Percentiles rank a stretch among this genome's conserved stretches.
These are phyloP conservation scores for Serendipita sp. DNA, from an alignment of 1,284 basidiomycete genomes.

Conservation along the genomic window DNA sequence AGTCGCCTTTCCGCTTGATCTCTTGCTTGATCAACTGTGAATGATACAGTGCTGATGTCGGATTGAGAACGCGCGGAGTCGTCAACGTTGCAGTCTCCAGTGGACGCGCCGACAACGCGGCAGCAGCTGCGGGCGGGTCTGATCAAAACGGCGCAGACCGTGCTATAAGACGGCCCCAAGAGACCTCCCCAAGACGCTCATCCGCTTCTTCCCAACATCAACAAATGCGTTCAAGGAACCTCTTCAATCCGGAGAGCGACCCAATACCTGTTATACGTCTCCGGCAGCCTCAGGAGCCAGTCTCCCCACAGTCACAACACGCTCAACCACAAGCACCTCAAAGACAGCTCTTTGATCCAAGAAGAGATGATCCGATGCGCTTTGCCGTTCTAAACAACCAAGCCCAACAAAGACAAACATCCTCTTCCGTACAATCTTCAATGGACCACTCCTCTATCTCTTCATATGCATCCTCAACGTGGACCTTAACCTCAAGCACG, in stretches of 20 bases:
- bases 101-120: not conserved
- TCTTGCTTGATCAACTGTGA: constrained; percentile 30
- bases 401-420: constrained; percentile 23
- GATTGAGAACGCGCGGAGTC: constrained; percentile 20
- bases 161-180: constrained; percentile 7
- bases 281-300: constrained; percentile 28
- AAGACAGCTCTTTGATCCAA: constrained; percentile 65
- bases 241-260: constrained; percentile 59
- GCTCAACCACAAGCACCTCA: constrained; percentile 23
- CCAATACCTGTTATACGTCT: constrained; percentile 41
- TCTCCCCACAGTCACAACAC: constrained; percentile 16
- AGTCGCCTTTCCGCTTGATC: constrained; percentile 8
- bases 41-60: constrained; percentile 34
- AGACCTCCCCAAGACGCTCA: constrained; percentile 20
- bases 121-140: not conserved
- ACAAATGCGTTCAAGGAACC: constrained; percentile 18
- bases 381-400: constrained; percentile 46
- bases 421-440: constrained; percentile 40
- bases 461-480: constrained; percentile 61
- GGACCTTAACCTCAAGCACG: constrained; percentile 59
- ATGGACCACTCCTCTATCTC: constrained; percentile 28
- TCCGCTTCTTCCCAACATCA: constrained; percentile 31
- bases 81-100: constrained; percentile 9
- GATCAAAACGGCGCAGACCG: constrained; percentile 5
- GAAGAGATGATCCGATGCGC: constrained; percentile 71